A percentile compares a stretch with the other conserved stretches of the same genome.
These are phyloP conservation scores for Dentipellis fragilis DNA, from an alignment of 768 basidiomycete genomes.

Conservation along the genomic window DNA sequence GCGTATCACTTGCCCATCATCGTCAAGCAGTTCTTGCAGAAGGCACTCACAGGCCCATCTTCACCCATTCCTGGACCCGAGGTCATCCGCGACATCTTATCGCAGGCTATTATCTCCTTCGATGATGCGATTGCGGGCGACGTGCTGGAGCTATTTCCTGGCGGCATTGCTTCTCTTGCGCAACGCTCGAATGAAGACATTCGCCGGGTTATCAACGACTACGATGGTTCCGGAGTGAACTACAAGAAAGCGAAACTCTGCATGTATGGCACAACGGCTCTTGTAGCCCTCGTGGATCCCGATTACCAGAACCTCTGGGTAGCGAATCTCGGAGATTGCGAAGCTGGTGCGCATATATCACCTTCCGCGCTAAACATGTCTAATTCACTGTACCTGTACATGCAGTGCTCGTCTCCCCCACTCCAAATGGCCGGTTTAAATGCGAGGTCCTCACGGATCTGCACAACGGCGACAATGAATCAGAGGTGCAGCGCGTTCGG, in stretches of 20 bases:
- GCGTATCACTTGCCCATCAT: constrained; percentile 30
- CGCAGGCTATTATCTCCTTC: constrained; percentile 26
- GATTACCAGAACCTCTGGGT: constrained; percentile 66
- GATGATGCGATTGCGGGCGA: constrained; percentile 37
- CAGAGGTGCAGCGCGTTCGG: constrained; percentile 55
- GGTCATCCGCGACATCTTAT: constrained; percentile 27
- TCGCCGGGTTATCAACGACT: constrained; percentile 54
- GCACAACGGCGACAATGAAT: constrained; percentile 64
- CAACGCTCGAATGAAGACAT: constrained; percentile 42
- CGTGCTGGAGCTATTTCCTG: constrained; percentile 37
- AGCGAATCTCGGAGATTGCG: constrained; percentile 75
- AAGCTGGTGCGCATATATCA: constrained; percentile 44
- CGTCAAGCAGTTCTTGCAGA: constrained; percentile 27
- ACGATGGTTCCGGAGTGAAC: constrained; percentile 45
- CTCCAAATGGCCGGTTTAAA: constrained; percentile 39
- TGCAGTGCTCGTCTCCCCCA: constrained; percentile 32
- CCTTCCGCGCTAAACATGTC: background rate
- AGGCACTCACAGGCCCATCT: constrained; percentile 18
- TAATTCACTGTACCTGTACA: constrained; percentile 4
- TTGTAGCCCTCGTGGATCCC: constrained; percentile 67
- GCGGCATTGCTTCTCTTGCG: constrained; percentile 38
- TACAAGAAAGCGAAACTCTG: constrained; percentile 61
- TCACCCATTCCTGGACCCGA: constrained; percentile 19
- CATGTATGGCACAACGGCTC: constrained; percentile 77
- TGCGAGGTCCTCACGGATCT: constrained; percentile 49